These are phyloP conservation scores for Aspergillus fumigatiaffinis DNA, from an alignment of 2,329 filamentous ascomycete species.

Conservation along the genomic window DNA sequence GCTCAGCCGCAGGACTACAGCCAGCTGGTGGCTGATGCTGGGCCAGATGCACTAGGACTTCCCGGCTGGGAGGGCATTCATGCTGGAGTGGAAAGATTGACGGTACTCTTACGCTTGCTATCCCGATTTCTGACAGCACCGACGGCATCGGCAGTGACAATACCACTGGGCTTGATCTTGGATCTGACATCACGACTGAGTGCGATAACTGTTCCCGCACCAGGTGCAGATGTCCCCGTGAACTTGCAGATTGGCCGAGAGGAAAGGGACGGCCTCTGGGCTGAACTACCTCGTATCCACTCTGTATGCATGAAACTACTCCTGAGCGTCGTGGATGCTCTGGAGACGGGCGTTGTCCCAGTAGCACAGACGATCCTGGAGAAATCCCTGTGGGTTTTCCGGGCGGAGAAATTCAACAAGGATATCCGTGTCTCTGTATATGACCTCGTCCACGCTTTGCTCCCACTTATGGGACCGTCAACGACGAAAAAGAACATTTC, in stretches of 20 bases:
- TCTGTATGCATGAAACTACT: conserved; percentile 64
- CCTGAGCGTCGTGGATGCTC: conserved; percentile 52
- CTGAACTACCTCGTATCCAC: conserved; percentile 70
- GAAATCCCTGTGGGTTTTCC: conserved; percentile 68
- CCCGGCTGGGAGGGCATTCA: conserved; percentile 70
- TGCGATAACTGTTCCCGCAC: conserved; percentile 55
- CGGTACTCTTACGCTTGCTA: conserved; percentile 63
- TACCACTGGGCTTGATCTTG: conserved; percentile 64
- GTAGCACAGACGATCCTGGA: conserved; percentile 64
- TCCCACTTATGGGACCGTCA: conserved; percentile 61
- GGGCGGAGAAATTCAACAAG: conserved; percentile 46
- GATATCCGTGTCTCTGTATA: conserved; percentile 61
- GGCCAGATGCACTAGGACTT: conserved; percentile 48
- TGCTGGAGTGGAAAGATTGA: conserved; percentile 66
- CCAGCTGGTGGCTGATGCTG: conserved; percentile 34
- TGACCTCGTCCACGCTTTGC: conserved; percentile 51
- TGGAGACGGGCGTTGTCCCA: conserved; percentile 56
- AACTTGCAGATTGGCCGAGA: conserved; percentile 73
- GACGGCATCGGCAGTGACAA: conserved; percentile 61
- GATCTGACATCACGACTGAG: conserved; percentile 69
- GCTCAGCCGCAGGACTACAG: conserved; percentile 35
- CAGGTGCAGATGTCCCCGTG: conserved; percentile 51
- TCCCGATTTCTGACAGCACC: conserved; percentile 59
- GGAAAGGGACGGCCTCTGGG: conserved; percentile 76
- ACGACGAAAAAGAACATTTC: conserved; percentile 64